These are phyloP conservation scores for Geum urbanum DNA, from an alignment of 306 rosid genomes.

Conservation along the genomic window DNA sequence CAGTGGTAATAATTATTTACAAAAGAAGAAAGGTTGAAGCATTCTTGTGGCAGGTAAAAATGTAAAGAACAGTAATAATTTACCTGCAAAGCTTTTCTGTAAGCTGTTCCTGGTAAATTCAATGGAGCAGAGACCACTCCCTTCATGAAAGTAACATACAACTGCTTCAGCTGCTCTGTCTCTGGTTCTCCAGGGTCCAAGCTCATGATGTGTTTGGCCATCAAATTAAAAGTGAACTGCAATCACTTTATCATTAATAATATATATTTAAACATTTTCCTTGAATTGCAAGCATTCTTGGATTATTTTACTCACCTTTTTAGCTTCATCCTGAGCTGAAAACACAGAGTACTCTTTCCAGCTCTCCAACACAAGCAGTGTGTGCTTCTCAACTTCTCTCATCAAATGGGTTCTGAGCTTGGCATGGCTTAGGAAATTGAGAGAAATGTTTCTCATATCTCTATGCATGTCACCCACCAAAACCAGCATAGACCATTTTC, in stretches of 20 bases:
- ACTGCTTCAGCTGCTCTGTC: slow-evolving; percentile 76
- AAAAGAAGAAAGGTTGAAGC: background rate
- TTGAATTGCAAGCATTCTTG: slow-evolving; percentile 16
- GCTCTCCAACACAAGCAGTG: slow-evolving; percentile 56
- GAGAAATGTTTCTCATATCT: slow-evolving; percentile 78
- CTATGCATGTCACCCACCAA: slow-evolving; percentile 97
- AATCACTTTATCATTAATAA: slow-evolving; percentile 20
- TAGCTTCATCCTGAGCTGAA: slow-evolving; percentile 91
- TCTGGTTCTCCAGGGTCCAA: slow-evolving; percentile 79
- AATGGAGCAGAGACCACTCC: slow-evolving; percentile 88
- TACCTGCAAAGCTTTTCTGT: slow-evolving; percentile 85
- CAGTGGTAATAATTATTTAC: background rate
- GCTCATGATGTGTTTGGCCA: slow-evolving; percentile 94
- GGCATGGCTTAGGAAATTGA: slow-evolving; percentile 80
- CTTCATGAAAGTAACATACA: slow-evolving; percentile 88
- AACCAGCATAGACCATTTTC: slow-evolving; percentile 99
- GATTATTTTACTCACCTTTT: slow-evolving; percentile 45
- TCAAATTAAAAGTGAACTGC: slow-evolving; percentile 91
- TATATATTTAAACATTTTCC: background rate
- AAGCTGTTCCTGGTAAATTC: slow-evolving; percentile 90
- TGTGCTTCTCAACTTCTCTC: slow-evolving; percentile 74
- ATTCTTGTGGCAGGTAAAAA: background rate
- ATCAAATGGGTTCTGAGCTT: slow-evolving; percentile 65
- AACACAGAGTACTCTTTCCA: slow-evolving; percentile 62
- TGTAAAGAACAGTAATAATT: background rate